Evolutionary conservation across 2,329 filamentous ascomycete species (phyloP), one percentile per base, ranked within the genome.

Genomic region (Aureobasidium namibiae): DNA sequence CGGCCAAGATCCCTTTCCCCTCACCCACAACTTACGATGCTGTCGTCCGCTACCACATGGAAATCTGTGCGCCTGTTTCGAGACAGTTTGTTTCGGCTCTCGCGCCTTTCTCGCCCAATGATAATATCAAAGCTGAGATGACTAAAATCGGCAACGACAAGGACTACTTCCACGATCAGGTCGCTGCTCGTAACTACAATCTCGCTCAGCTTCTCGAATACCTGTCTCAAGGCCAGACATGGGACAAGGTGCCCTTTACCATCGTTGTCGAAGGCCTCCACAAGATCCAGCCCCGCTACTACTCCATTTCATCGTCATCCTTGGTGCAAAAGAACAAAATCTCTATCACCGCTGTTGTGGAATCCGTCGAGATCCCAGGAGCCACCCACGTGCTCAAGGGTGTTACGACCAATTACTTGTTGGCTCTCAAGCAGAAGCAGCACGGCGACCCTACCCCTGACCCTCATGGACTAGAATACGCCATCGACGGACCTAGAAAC

Each of bases 261-360:
- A 86, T 92, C 67, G 86, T 97, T 67, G 91, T 99, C 65, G 94
- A 99, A 79, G 89, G 90, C 65, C 75, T 99, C 62, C 89, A 86
- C 75, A 97, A 96, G 80, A 85, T 99, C 60, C 94, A 99, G 74
- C 92, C 94, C 39, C 90, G 94, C 52, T 99, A 97, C 81, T 99
- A 99, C 79, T 99, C 95, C 52, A 99, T 99, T 73, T 99, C 94
- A 2, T 99, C 95, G 1, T 97, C 94, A 0, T 96, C 94, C 7
- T 74, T 91, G 9, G 92, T 95, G 16, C 92, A 99, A 72, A 92
- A 94, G 72, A 87, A 95, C 75, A 92, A 91, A 78, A 91, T 99
- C 65, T 90, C 94, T 62, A 88, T 99, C 68, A 99, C 94, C 16
- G 92, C 92, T 60, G 88, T 97, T 41, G 92, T 99, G 61, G 94